These are phyloP conservation scores for Seminavis robusta DNA, from an alignment of 108 stramenopile genomes.

Conservation along the genomic window DNA sequence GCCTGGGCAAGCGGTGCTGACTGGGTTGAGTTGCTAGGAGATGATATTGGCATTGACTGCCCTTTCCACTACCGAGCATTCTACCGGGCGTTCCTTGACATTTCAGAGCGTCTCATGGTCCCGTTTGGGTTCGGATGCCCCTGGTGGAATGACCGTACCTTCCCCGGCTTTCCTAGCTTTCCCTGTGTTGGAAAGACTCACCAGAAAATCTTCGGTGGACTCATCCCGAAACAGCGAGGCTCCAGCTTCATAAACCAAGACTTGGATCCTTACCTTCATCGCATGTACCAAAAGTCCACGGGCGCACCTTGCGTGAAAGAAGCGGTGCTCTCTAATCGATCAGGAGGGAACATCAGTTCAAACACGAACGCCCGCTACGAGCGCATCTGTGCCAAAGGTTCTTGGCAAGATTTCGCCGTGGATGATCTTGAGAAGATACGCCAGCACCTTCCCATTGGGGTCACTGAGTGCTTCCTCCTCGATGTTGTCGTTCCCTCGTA, in stretches of 20 bases:
- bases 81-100: constrained; percentile 40
- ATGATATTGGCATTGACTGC: constrained; percentile 36
- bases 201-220: constrained; percentile 27
- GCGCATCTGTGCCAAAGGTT: constrained; percentile 18
- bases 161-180: constrained; percentile 61
- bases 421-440: constrained; percentile 19
- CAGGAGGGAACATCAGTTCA: constrained; percentile 22
- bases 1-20: constrained; percentile 40
- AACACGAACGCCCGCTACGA: constrained; percentile 26
- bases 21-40: constrained; percentile 51
- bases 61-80: constrained; percentile 26
- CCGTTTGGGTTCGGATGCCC: constrained; percentile 46
- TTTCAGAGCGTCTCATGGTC: constrained; percentile 7
- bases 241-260: constrained; percentile 46
- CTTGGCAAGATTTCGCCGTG: constrained; percentile 38
- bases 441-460: constrained; percentile 1
- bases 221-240: constrained; percentile 38
- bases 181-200: constrained; percentile 41
- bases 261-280: constrained; percentile 44
- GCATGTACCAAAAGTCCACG: constrained; percentile 32
- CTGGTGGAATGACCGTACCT: constrained; percentile 43
- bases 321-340: constrained; percentile 21
- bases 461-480: constrained; percentile 17
- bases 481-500: constrained; percentile 64
- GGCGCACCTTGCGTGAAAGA: constrained; percentile 27